Evolutionary conservation across 1,284 basidiomycete genomes (phyloP).

Genomic region (Porodaedalea pini): DNA sequence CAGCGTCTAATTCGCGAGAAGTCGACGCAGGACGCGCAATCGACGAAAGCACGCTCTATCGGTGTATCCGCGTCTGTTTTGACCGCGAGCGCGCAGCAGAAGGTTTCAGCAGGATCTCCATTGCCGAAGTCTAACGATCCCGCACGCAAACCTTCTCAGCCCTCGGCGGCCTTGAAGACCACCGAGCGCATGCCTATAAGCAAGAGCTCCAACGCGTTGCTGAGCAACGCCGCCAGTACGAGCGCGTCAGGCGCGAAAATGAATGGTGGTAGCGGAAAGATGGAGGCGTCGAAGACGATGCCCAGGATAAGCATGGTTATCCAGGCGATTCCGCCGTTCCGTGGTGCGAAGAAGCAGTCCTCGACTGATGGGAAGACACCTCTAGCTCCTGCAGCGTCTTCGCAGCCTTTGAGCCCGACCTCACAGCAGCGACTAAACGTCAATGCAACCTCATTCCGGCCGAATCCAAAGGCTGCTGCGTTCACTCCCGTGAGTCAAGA

Average conservation of each 20-base stretch:
- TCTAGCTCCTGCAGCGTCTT: conserved; percentile 25
- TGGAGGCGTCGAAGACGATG: conserved; percentile 20
- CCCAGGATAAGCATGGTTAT: conserved; percentile 64
- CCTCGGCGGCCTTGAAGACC: conserved; percentile 15
- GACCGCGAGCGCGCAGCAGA: conserved; percentile 34
- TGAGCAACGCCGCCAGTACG: neutral
- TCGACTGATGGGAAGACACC: conserved; percentile 27
- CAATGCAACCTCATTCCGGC: conserved; percentile 76
- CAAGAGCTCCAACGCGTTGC: conserved; percentile 15
- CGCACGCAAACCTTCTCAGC: conserved; percentile 14
- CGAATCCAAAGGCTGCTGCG: conserved; percentile 74
- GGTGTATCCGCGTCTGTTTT: conserved; percentile 40
- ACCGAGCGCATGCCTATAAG: conserved; percentile 13
- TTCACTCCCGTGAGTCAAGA: conserved; percentile 61
- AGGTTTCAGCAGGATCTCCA: conserved; percentile 25
- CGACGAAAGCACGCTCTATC: conserved; percentile 61
- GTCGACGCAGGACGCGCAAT: conserved; percentile 63
- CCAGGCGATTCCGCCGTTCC: conserved; percentile 90
- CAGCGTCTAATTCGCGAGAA: conserved; percentile 81
- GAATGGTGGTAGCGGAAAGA: conserved; percentile 7
- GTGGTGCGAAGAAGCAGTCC: conserved; percentile 48
- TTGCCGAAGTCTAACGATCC: conserved; percentile 17
- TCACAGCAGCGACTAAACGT: conserved; percentile 53
- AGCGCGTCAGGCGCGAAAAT: conserved; percentile 6
- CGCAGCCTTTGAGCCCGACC: conserved; percentile 43